Base-by-base conservation (phyloP, 116 monocot genomes). In the Cymodocea nodosa region DNA sequence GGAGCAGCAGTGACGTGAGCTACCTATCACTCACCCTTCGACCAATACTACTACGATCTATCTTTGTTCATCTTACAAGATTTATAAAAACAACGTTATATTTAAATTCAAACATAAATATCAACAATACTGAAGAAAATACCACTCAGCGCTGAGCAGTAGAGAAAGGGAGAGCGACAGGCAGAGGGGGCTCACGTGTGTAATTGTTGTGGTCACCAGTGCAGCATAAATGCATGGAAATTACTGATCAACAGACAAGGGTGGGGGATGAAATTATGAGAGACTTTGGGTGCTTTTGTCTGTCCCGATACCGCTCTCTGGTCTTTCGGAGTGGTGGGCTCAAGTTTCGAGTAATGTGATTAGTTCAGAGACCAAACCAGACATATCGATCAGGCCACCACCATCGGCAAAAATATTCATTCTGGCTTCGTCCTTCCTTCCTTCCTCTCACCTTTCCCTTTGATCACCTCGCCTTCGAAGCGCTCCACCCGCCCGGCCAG, bases 261-360 rank as follows among this genome's bases (percentile, higher is more conserved):
- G 71, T 17, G 67, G 30, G 67, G 30, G 63, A 59, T 63, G 72
- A 51, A 77, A 77, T 72, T 68, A 63, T 18, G 72, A 71, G 40
- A 49, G 36, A 48, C 25, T 71, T 68, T 78, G 72, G 72, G 72
- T 63, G 68, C 56, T 25, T 72, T 71, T 55, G 23, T 72, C 61
- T 77, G 66, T 70, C 64, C 44, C 53, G 40, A 36, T 64, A 50
- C 50, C 70, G 4, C 37, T 37, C 37, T 37, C 37, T 6, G 37
- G 37, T 37, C 50, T 51, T 34, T 70, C n/a, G 19, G n/a, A 40
- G n/a, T 65, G 23, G 65, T 65, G 65, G 74, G 53, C 67, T 74
- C 74, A 67, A 67, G 61, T 74, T 74, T 61, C 74, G 60, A 74
- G 74, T 67, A 67, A 51, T 61, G 73, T 73, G 67, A 67, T 67